Evolutionary conservation across 129 eudicot genomes (phyloP).

Genomic region (Pulicaria dysenterica): DNA sequence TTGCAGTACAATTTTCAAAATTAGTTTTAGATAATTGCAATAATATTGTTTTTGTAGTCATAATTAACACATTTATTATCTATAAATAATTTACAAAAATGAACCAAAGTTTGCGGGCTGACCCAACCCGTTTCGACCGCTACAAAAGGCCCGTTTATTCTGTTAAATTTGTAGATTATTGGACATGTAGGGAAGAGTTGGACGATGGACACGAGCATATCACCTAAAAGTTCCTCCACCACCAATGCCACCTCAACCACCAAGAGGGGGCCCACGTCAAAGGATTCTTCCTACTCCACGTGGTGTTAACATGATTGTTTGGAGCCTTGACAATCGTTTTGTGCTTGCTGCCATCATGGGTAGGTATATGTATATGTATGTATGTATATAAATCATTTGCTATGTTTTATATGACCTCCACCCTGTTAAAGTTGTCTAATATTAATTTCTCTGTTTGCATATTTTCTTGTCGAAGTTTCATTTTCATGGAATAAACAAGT

Average conservation of each 20-base stretch:
- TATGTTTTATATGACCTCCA: too few species aligned
- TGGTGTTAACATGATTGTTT: constrained; percentile 97
- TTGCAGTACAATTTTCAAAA: too few species aligned
- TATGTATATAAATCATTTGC: too few species aligned
- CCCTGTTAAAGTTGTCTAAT: too few species aligned
- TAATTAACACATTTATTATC: not conserved
- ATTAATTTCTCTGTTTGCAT: constrained; percentile 9
- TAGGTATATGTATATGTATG: constrained; percentile 23
- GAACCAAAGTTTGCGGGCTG: too few species aligned
- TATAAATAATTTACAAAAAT: too few species aligned
- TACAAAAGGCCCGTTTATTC: not conserved
- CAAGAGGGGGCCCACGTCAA: constrained; percentile 94
- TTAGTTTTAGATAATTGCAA: not conserved
- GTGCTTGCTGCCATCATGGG: constrained; percentile 99
- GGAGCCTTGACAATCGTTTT: constrained; percentile 98
- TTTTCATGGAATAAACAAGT: constrained; percentile 26
- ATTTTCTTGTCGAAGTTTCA: constrained; percentile 12
- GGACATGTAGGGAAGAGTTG: constrained; percentile 71
- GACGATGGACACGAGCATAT: constrained; percentile 91
- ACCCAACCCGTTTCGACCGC: too few species aligned
- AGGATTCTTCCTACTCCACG: constrained; percentile 93
- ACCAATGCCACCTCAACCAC: constrained; percentile 89
- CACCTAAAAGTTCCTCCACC: constrained; percentile 96
- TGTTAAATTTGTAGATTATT: constrained; percentile 12
- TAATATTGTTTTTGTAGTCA: not conserved